Percentiles rank a stretch among this genome's conserved stretches.
phyloP scores from a whole-genome alignment of 1,139 yeast genomes.

The Kazachstania sp. region DNA sequence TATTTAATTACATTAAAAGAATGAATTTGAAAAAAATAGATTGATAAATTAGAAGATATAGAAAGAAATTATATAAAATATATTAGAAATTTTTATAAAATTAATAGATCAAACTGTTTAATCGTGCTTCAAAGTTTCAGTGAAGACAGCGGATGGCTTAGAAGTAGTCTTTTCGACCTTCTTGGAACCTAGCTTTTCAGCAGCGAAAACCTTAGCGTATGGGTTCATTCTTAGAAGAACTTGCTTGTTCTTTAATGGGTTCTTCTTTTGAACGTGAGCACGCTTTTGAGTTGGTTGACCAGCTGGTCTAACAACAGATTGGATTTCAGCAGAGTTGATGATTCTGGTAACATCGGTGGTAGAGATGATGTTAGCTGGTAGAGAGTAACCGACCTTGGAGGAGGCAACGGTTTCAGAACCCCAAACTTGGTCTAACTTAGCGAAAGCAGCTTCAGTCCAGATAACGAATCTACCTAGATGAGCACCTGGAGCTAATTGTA shows the following conservation, averaged over 20 bases:
- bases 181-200: constrained; percentile 81
- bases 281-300: constrained; percentile 92
- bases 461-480: constrained; percentile 99
- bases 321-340: constrained; percentile 99
- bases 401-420: constrained; percentile 85
- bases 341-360: constrained; percentile 95
- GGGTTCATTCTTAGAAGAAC: constrained; percentile 98
- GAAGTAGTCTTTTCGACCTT: constrained; percentile 60
- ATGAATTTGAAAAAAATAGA: background rate
- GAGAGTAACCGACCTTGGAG: constrained; percentile 80
- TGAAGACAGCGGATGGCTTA: constrained; percentile 69
- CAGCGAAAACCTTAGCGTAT: constrained; percentile 94
- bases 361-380: constrained; percentile 90
- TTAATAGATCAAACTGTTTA: constrained; percentile 20
- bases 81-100: constrained; percentile 4
- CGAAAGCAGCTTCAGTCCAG: constrained; percentile 99
- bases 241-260: constrained; percentile 99
- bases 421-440: constrained; percentile 95
- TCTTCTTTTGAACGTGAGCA: constrained; percentile 94
- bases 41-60: background rate
- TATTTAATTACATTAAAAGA: background rate
- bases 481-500: constrained; percentile 99
- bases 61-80: background rate
- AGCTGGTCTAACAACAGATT: constrained; percentile 94
- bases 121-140: constrained; percentile 54